Evolutionary conservation across 2,329 filamentous ascomycete genomes (phyloP), one percentile per base, ranked within the genome.

Genomic region (Neocatenulostroma microsporum): DNA sequence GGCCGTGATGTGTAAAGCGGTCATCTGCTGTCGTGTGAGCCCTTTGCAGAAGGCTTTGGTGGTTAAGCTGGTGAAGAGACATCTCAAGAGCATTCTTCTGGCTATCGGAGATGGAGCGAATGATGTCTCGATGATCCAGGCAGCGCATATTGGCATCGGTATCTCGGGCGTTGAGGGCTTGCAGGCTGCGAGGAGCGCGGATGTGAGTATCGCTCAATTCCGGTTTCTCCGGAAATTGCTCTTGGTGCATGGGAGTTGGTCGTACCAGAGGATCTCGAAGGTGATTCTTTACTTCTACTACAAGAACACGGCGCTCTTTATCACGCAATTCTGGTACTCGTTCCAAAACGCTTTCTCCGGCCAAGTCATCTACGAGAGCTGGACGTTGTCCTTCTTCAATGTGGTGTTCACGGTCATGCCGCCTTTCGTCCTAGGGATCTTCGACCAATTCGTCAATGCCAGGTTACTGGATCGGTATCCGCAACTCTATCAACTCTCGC

Each of bases 71-170:
- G 91, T 98, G 56, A 98, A 96, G 66, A 85, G 87, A 49, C 85
- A 94, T 60, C 76, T 91, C 49, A 84, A 95, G 58, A 78, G 86
- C 11, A 87, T 98, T 49, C 78, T 95, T 36, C 77, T 98, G 34
- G 91, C 91, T 34, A 95, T 98, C 59, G 91, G 91, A 49, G 91
- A 98, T 54, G 91, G 91, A 47, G 91, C 91, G 30, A 98, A 98
- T 64, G 91, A 98, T 56, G 91, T 98, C n/a, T 95, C 89, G 13
- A 98, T 98, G 91, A 98, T 98, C 37, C 91, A 98, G 67, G 91
- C 91, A 9, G 91, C 91, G 10, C 91, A 98, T 59, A 94, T 98
- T 47, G 91, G 91, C 47, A 85, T 98, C 29, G 91, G 91, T 63
- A 98, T 98, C 62, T 94, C 87, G 56, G 91, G 91, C 63, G 76